Conservation (phyloP, 345 rosid genomes). For the Gossypium ekmanianum region DNA sequence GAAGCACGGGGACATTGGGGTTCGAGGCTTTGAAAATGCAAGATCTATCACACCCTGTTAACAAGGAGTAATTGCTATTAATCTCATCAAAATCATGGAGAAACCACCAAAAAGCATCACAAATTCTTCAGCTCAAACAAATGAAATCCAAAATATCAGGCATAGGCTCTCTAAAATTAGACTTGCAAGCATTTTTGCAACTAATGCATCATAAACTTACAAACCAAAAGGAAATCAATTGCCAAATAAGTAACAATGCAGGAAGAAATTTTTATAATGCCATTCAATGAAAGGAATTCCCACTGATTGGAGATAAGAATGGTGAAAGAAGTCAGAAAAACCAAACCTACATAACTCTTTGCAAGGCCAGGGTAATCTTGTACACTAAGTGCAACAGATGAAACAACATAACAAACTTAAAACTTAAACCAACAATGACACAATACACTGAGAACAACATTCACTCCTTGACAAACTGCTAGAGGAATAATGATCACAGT, state of each 20-base stretch:
- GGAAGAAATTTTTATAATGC: neutral
- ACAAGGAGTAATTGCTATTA: constrained; percentile 6
- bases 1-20: constrained; percentile 73
- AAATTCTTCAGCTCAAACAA: neutral
- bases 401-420: neutral
- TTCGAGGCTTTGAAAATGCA: constrained; percentile 75
- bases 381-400: neutral
- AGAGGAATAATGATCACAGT: neutral
- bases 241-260: neutral
- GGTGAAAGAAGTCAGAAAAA: neutral
- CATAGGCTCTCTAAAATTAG: neutral
- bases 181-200: neutral
- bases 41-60: constrained; percentile 76
- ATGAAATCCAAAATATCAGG: neutral
- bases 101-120: neutral
- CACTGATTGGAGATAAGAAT: neutral
- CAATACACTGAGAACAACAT: neutral
- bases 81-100: neutral
- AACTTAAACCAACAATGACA: neutral
- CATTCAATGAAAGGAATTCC: neutral
- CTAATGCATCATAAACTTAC: neutral
- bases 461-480: neutral
- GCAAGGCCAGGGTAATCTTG: neutral
- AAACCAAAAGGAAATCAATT: neutral
- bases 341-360: neutral